Conservation (phyloP, 352 stramenopile species). For the Pythium scleroteichum region DNA sequence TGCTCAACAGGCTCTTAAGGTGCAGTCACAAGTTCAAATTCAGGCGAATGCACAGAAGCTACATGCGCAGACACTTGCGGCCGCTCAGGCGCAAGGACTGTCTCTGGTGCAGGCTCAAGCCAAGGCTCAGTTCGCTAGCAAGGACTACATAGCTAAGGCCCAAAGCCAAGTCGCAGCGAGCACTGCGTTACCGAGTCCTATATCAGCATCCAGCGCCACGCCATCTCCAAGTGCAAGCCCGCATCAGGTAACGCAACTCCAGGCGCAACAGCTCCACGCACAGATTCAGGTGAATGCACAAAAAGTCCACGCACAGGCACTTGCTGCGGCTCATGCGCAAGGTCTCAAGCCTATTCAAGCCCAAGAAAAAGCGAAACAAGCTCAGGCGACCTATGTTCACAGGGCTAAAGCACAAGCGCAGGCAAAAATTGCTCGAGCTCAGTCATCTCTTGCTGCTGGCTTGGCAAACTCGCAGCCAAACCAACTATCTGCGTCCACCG, state of each 20-base stretch:
- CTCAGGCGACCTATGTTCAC: constrained; percentile 86
- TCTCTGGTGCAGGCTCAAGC: constrained; percentile 85
- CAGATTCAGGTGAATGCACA: constrained; percentile 90
- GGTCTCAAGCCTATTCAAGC: constrained; percentile 85
- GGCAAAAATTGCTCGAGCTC: constrained; percentile 80
- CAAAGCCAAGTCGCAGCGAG: constrained; percentile 78
- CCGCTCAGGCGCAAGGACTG: constrained; percentile 81
- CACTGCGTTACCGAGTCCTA: constrained; percentile 46
- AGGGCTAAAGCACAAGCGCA: constrained; percentile 85
- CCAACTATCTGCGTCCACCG: constrained; percentile 16
- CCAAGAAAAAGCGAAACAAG: constrained; percentile 90
- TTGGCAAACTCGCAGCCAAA: constrained; percentile 19
- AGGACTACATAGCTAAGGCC: constrained; percentile 89
- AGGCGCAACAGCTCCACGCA: constrained; percentile 79
- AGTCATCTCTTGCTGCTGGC: constrained; percentile 53
- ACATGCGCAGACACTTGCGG: constrained; percentile 80
- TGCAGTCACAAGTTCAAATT: constrained; percentile 88
- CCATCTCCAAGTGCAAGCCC: constrained; percentile 65
- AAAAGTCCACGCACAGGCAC: constrained; percentile 87
- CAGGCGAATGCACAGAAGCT: constrained; percentile 89
- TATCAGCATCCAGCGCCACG: constrained; percentile 39
- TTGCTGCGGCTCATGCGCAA: constrained; percentile 82
- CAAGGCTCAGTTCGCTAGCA: constrained; percentile 86
- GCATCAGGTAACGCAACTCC: constrained; percentile 52
- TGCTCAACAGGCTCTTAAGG: constrained; percentile 76